Percentiles rank a stretch among this genome's conserved stretches.
These are phyloP conservation scores for Paraconiothyrium brasiliense DNA, from an alignment of 2,329 filamentous ascomycete species.

Conservation along the genomic window DNA sequence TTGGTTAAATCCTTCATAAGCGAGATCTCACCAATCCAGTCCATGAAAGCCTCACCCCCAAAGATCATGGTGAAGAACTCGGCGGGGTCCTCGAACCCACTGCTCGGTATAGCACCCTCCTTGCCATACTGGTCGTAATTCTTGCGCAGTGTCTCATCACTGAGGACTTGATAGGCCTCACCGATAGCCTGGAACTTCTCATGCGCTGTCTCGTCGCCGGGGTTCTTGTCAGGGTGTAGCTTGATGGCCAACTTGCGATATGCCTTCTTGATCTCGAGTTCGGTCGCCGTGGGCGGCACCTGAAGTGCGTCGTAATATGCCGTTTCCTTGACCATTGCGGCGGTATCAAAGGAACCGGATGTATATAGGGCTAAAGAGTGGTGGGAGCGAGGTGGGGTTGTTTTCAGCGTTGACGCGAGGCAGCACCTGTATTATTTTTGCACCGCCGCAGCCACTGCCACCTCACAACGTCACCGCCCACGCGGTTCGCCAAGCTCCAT, in stretches of 20 bases:
- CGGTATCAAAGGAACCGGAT: conserved; percentile 5
- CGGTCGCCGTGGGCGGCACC: conserved; percentile 83
- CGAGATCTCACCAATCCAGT: conserved; percentile 98
- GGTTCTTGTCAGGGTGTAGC: conserved; percentile 98
- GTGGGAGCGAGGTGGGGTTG: conserved; percentile 5
- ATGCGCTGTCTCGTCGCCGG: conserved; percentile 91
- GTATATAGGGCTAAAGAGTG: not conserved
- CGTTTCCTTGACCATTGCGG: conserved; percentile 83
- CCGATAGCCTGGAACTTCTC: conserved; percentile 89
- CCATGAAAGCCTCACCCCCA: conserved; percentile 91
- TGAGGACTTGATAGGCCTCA: conserved; percentile 82
- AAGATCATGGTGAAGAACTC: conserved; percentile 99
- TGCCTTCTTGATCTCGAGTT: conserved; percentile 96
- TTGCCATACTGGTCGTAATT: conserved; percentile 98
- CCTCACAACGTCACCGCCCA: conserved; percentile 29
- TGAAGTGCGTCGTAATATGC: conserved; percentile 88
- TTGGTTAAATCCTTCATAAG: conserved; percentile 98
- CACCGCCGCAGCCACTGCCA: conserved; percentile 25
- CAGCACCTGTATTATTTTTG: conserved; percentile 19
- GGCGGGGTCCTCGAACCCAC: conserved; percentile 91
- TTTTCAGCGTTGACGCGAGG: conserved; percentile 1
- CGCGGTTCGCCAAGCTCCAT: conserved; percentile 17
- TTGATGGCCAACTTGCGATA: conserved; percentile 92
- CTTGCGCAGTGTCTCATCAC: conserved; percentile 83
- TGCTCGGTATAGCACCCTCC: conserved; percentile 87